phyloP scores from a whole-genome alignment of 75 land plant genomes.

The Isoetes taiwanensis region DNA sequence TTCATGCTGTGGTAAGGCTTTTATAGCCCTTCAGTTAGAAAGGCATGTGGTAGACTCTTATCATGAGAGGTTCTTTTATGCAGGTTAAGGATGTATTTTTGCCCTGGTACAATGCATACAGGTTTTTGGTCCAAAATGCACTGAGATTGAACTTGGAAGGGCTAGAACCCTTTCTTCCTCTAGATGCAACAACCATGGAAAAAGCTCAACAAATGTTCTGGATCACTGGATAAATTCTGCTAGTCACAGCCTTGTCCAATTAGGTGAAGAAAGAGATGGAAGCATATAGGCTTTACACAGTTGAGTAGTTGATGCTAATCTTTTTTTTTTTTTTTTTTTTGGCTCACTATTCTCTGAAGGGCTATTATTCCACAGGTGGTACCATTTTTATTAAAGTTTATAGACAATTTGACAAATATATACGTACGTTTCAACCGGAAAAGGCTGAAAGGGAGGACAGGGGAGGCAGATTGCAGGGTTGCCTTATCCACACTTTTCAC shows the following conservation, averaged over 20 bases:
- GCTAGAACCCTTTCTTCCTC: constrained; percentile 46
- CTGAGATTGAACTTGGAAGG: constrained; percentile 78
- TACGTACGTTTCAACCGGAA: constrained; percentile 97
- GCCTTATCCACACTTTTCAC: constrained; percentile 83
- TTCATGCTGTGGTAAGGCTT: constrained; percentile 64
- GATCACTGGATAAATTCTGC: constrained; percentile 99
- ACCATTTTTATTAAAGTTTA: constrained; percentile 81
- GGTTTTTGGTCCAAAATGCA: constrained; percentile 93
- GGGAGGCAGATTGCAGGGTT: constrained; percentile 74
- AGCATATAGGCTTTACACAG: constrained; percentile 87
- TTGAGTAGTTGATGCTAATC: constrained; percentile 16
- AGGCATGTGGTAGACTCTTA: neutral
- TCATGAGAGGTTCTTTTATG: neutral
- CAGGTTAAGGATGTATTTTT: constrained; percentile 95
- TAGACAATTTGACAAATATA: constrained; percentile 92
- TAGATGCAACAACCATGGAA: constrained; percentile 32
- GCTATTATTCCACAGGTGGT: constrained; percentile 51
- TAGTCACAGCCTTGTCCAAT: constrained; percentile 77
- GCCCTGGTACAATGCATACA: constrained; percentile 99
- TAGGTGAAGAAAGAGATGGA: constrained; percentile 98
- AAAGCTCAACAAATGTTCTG: constrained; percentile 80
- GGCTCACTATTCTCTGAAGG: neutral
- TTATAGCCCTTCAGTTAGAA: neutral
- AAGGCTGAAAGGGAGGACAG: constrained; percentile 93
- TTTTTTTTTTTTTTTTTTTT: neutral